phyloP scores from a whole-genome alignment of 2,329 filamentous ascomycete genomes.

The Podosphaera leucotricha region DNA sequence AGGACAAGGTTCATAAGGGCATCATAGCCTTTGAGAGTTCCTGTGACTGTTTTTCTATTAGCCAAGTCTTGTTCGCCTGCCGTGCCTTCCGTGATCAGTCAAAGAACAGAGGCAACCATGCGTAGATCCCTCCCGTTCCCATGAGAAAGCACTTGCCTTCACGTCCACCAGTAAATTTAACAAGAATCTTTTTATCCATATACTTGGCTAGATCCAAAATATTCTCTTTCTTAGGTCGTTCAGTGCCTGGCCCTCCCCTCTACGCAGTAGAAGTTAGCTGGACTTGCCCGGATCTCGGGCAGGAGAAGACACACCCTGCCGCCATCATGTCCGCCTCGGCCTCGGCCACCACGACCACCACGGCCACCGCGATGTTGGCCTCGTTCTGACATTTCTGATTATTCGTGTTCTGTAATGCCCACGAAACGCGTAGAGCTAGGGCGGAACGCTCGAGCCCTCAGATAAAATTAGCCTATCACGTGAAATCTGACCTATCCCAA shows the following conservation, averaged over 20 bases:
- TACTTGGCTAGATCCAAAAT: constrained; percentile 90
- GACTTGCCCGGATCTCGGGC: neutral
- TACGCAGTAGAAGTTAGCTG: neutral
- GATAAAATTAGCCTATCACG: neutral
- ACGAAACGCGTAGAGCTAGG: too few relatives aligned
- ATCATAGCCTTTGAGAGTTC: constrained; percentile 84
- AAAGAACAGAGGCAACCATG: too few relatives aligned
- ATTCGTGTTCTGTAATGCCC: too few relatives aligned
- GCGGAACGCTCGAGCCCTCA: neutral
- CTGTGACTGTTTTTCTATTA: constrained; percentile 38
- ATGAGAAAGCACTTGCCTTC: constrained; percentile 37
- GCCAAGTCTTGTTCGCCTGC: neutral
- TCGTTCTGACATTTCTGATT: constrained; percentile 9
- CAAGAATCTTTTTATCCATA: constrained; percentile 84
- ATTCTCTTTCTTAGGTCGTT: constrained; percentile 93
- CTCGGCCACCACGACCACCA: constrained; percentile 9
- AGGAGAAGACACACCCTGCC: constrained; percentile 14
- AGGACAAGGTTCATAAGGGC: constrained; percentile 95
- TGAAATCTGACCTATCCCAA: neutral
- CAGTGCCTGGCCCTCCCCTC: constrained; percentile 19
- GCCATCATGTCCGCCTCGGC: constrained; percentile 7
- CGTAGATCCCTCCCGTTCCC: neutral
- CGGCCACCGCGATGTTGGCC: constrained; percentile 10
- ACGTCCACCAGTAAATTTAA: constrained; percentile 89
- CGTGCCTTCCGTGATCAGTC: neutral